Evolutionary conservation across 2,329 filamentous ascomycete species (phyloP), one percentile per base, ranked within the genome.

Genomic region (Epichloe coenophiala): DNA sequence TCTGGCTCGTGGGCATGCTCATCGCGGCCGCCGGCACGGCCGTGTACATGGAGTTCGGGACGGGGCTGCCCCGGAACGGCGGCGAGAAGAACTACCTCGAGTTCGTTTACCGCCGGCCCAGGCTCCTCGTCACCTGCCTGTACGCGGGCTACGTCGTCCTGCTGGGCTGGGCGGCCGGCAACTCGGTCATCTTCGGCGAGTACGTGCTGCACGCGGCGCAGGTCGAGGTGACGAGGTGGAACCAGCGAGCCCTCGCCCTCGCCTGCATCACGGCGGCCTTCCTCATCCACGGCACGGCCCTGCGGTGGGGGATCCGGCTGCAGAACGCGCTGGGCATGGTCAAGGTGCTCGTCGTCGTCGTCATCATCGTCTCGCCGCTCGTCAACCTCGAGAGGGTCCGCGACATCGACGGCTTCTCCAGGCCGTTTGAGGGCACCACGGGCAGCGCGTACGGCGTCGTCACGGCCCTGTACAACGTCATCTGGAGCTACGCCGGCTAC

Each of bases 391-490:
- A 80, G 45, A 77, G 77, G 58, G 71, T 83, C 41, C 73, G 77
- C 46, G 60, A 71, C 37, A 77, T 78, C 5, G 65, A 80, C 60
- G 84, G 81, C 68, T 83, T 86, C 59, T 64, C 66, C 55, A 72
- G 81, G 52, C 76, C 80, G 9, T 86, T 86, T 55, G 72, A 75
- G 45, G 82, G 82, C 8, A 85, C 82, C 5, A 83, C 78, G 1
- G 77, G 78, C 7, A 81, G 75, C 56, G 75, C 79, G 1, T 85
- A 86, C 55, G 80, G 79, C 45, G 72, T 84, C 36, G 80, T 84
- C n/a, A 84, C 78, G 1, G 81, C 83, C 0, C 67, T 86, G 0
- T 85, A 84, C 70, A 86, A 84, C 57, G 81, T 86, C 54, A 81
- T 86, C 58, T 86, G 81, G 76, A 80, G 76, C 53, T 86, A 80